Evolutionary conservation across 192 early-diverging fungal genomes (phyloP).

Genomic region (Podochytrium sp.): DNA sequence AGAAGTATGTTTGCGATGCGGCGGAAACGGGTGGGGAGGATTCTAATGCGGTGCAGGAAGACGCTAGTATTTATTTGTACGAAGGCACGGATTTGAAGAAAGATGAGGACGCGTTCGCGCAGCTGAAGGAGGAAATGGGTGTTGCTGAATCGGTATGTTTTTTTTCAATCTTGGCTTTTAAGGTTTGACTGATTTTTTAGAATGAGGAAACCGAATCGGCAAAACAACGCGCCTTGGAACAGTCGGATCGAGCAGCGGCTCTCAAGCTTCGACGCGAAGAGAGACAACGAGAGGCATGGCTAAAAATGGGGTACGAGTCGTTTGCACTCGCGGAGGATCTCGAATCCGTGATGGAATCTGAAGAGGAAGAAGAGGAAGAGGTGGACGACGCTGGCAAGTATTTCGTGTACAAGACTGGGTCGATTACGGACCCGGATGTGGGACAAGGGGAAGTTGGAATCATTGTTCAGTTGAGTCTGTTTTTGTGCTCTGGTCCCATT

Average conservation of each 20-base stretch:
- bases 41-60: not conserved
- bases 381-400: not conserved
- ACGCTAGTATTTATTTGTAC: constrained; percentile 20
- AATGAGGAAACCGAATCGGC: not conserved
- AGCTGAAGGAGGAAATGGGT: constrained; percentile 9
- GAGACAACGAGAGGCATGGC: not conserved
- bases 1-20: not conserved
- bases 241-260: not conserved
- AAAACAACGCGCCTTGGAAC: not conserved
- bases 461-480: constrained; percentile 24
- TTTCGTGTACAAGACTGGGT: constrained; percentile 19
- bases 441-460: constrained; percentile 10
- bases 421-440: constrained; percentile 19
- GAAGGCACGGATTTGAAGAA: constrained; percentile 31
- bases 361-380: not conserved
- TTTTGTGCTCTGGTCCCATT: not conserved
- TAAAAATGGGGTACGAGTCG: constrained; percentile 24
- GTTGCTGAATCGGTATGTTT: not conserved
- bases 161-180: not conserved
- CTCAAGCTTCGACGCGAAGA: not conserved
- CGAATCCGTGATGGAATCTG: not conserved
- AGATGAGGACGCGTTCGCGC: constrained; percentile 29
- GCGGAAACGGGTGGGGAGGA: not conserved
- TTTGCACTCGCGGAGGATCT: constrained; percentile 5
- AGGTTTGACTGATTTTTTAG: not conserved